Evolutionary conservation across 164 flowering plant species (phyloP).

Genomic region (Echeveria elegans): DNA sequence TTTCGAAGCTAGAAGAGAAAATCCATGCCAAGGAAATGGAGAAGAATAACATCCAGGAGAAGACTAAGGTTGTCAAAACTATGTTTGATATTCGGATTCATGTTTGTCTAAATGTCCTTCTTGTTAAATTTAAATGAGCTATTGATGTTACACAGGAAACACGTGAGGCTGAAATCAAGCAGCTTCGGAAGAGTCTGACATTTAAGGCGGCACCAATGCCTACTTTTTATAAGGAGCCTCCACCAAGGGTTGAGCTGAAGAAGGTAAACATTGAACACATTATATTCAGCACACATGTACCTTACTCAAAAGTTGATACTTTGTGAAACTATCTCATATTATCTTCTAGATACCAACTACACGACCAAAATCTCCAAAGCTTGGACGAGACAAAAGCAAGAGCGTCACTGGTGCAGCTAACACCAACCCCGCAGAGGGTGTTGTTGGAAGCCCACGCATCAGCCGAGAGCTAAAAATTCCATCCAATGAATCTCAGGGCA

Average conservation of each 20-base stretch:
- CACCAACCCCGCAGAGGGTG: slow-evolving; percentile 19
- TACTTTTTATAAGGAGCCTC: slow-evolving; percentile 79
- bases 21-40: slow-evolving; percentile 67
- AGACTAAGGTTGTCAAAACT: slow-evolving; percentile 47
- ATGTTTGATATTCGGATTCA: not conserved
- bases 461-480: slow-evolving; percentile 15
- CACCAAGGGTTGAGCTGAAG: slow-evolving; percentile 67
- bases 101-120: not conserved
- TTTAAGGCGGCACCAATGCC: slow-evolving; percentile 91
- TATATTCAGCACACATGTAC: not conserved
- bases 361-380: slow-evolving; percentile 73
- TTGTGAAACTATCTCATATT: not conserved
- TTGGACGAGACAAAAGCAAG: slow-evolving; percentile 69
- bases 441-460: slow-evolving; percentile 26
- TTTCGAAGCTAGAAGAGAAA: slow-evolving; percentile 77
- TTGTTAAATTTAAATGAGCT: not conserved
- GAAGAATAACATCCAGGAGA: slow-evolving; percentile 52
- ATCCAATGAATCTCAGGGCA: slow-evolving; percentile 13
- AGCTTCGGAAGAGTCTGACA: slow-evolving; percentile 66
- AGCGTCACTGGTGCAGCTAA: slow-evolving; percentile 18
- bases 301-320: not conserved
- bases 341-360: slow-evolving; percentile 69
- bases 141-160: slow-evolving; percentile 35
- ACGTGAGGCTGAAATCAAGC: slow-evolving; percentile 72
- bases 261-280: slow-evolving; percentile 37